Percentiles rank a stretch among this genome's conserved stretches.
These are phyloP conservation scores for Phytophthora colocasiae DNA, from an alignment of 352 stramenopile species.

Conservation along the genomic window DNA sequence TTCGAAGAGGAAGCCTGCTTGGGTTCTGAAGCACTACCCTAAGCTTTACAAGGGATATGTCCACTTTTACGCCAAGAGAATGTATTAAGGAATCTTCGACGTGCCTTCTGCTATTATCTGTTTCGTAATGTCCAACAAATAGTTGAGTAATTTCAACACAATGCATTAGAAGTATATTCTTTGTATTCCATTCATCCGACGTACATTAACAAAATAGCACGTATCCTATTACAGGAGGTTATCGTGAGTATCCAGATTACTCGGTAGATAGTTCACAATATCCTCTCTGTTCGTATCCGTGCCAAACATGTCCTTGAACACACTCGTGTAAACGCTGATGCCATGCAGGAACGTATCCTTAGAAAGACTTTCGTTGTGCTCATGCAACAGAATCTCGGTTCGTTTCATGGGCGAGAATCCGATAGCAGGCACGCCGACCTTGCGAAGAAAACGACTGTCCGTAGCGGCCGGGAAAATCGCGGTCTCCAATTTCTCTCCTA, in stretches of 20 bases:
- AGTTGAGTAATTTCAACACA: too few species aligned
- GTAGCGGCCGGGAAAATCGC: conserved; percentile 96
- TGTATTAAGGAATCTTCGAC: background rate
- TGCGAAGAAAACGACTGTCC: conserved; percentile 93
- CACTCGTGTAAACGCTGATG: conserved; percentile 85
- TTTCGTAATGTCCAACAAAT: too few species aligned
- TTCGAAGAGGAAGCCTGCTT: conserved; percentile 1
- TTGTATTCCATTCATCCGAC: too few species aligned
- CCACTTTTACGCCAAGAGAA: conserved; percentile 14
- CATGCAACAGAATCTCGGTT: conserved; percentile 95
- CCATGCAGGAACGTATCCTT: conserved; percentile 93
- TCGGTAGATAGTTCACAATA: background rate
- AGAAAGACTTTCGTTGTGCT: conserved; percentile 96
- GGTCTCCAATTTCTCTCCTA: conserved; percentile 58
- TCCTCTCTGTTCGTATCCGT: too few species aligned
- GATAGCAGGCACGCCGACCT: conserved; percentile 62
- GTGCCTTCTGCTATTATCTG: too few species aligned
- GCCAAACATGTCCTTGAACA: conserved; percentile 64
- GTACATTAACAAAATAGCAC: too few species aligned
- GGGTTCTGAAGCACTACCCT: background rate
- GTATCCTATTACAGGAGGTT: too few species aligned
- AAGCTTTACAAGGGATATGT: conserved; percentile 3
- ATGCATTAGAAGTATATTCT: too few species aligned
- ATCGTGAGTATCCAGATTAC: background rate
- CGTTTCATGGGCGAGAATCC: conserved; percentile 96